Conservation (phyloP, 257 asterid species). For the Petunia axillaris region DNA sequence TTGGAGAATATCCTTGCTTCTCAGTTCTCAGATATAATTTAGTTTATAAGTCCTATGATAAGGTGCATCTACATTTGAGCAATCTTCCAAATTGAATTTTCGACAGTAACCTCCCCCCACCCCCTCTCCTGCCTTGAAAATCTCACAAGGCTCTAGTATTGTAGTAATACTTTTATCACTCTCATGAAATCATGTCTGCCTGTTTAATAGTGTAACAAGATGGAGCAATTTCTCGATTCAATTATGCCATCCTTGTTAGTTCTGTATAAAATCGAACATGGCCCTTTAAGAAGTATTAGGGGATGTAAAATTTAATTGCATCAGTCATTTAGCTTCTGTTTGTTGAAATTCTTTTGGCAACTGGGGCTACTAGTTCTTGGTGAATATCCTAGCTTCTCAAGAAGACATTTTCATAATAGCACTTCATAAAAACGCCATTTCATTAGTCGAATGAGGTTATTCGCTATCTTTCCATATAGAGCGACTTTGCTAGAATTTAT, state of each 20-base stretch:
- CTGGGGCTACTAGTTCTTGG: neutral
- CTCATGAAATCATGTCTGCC: constrained; percentile 10
- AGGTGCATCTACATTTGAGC: neutral
- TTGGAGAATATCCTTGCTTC: neutral
- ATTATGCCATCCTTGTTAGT: neutral
- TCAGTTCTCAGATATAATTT: neutral
- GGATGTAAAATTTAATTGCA: constrained; percentile 1
- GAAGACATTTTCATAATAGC: neutral
- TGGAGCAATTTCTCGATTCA: constrained; percentile 4
- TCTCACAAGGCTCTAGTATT: neutral
- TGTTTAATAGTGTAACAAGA: neutral
- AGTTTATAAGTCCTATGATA: neutral
- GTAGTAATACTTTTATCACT: neutral
- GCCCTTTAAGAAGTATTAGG: neutral
- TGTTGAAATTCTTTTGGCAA: neutral
- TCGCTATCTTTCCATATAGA: neutral
- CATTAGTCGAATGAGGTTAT: neutral
- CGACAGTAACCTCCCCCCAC: neutral
- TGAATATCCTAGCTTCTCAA: neutral
- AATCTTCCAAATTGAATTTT: neutral
- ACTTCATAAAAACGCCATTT: neutral
- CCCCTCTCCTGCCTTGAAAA: neutral
- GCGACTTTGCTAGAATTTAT: neutral
- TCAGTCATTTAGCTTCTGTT: constrained; percentile 6
- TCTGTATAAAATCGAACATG: constrained; percentile 1